phyloP scores from a whole-genome alignment of 1,284 basidiomycete genomes.

The Cystobasidium slooffiae region DNA sequence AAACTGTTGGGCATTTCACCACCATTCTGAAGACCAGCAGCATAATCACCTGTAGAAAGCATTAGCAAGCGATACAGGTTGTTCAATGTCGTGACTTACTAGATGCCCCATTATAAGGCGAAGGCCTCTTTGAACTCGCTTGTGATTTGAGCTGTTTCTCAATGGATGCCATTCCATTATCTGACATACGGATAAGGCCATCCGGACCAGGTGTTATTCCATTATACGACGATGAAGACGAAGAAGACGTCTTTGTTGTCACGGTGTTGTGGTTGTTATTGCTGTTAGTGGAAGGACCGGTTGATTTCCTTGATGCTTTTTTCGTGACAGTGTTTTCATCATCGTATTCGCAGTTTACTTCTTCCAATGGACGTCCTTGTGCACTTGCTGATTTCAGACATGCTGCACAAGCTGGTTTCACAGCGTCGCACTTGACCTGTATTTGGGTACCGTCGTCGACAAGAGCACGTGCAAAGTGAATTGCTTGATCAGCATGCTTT shows the following conservation, averaged over 20 bases:
- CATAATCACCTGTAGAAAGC: not conserved
- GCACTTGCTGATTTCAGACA: constrained; percentile 34
- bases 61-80: not conserved
- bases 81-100: too few relatives aligned
- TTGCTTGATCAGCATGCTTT: not conserved
- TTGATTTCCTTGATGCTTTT: constrained; percentile 16
- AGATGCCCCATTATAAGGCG: too few relatives aligned
- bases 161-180: too few relatives aligned
- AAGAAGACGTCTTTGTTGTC: not conserved
- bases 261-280: not conserved
- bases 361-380: constrained; percentile 22
- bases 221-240: too few relatives aligned
- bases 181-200: too few relatives aligned
- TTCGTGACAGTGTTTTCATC: not conserved
- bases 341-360: constrained; percentile 42
- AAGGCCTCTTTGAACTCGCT: too few relatives aligned
- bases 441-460: not conserved
- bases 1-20: not conserved
- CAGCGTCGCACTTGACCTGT: constrained; percentile 42
- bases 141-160: too few relatives aligned
- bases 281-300: not conserved
- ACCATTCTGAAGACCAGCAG: not conserved
- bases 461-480: not conserved
- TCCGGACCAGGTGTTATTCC: too few relatives aligned
- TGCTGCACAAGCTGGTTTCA: constrained; percentile 41